phyloP scores from a whole-genome alignment of 1,284 basidiomycete species.

The Macrocystidia cucumis region DNA sequence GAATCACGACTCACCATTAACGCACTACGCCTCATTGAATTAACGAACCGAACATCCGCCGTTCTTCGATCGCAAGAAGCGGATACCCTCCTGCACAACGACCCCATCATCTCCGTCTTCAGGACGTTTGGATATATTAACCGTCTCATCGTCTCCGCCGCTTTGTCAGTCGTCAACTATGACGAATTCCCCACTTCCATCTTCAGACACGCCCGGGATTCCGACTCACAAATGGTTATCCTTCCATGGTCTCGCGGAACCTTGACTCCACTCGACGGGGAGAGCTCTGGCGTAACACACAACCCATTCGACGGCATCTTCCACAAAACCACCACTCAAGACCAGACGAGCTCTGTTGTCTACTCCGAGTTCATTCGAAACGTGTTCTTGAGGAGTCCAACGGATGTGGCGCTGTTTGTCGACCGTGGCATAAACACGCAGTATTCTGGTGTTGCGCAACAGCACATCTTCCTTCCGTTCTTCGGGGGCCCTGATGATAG shows the following conservation, averaged over 20 bases:
- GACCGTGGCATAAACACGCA: slow-evolving; percentile 42
- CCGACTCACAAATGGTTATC: slow-evolving; percentile 68
- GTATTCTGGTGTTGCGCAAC: slow-evolving; percentile 19
- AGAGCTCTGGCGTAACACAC: slow-evolving; percentile 16
- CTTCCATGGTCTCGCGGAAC: slow-evolving; percentile 65
- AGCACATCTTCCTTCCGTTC: slow-evolving; percentile 82
- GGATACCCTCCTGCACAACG: slow-evolving; percentile 63
- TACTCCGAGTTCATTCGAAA: slow-evolving; percentile 78
- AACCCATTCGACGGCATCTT: slow-evolving; percentile 62
- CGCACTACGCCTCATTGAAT: slow-evolving; percentile 82
- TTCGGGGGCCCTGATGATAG: slow-evolving; percentile 92
- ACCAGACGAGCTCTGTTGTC: slow-evolving; percentile 43
- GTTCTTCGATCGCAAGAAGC: slow-evolving; percentile 77
- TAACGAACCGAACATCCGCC: slow-evolving; percentile 82
- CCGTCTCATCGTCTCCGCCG: slow-evolving; percentile 57
- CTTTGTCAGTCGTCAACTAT: slow-evolving; percentile 58
- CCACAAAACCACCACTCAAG: slow-evolving; percentile 30
- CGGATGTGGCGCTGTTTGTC: slow-evolving; percentile 78
- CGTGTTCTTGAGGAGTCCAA: slow-evolving; percentile 60
- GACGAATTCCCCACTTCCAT: slow-evolving; percentile 70
- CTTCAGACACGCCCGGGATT: slow-evolving; percentile 51
- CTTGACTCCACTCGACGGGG: slow-evolving; percentile 19
- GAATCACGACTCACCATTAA: slow-evolving; percentile 40
- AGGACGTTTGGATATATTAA: slow-evolving; percentile 76
- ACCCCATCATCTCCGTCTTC: slow-evolving; percentile 78